Evolutionary conservation across 352 stramenopile genomes (phyloP).

Genomic region (Pythium pyrilobum): DNA sequence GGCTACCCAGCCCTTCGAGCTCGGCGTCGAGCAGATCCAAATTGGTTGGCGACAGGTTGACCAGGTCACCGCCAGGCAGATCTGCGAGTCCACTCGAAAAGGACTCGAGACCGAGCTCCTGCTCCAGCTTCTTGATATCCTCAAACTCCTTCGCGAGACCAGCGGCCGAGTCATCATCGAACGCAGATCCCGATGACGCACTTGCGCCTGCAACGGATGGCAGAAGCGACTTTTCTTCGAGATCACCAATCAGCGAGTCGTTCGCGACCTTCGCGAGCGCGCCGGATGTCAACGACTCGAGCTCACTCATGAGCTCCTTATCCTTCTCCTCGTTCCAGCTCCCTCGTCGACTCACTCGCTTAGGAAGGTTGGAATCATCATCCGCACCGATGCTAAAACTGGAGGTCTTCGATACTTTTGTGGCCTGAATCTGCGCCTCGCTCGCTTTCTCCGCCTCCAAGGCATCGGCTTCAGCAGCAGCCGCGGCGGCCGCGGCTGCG

Average conservation of each 20-base stretch:
- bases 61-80: slow-evolving; percentile 37
- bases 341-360: slow-evolving; percentile 49
- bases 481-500: slow-evolving; percentile 25
- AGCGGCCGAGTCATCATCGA: slow-evolving; percentile 30
- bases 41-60: slow-evolving; percentile 40
- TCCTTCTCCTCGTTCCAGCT: slow-evolving; percentile 86
- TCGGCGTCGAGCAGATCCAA: slow-evolving; percentile 72
- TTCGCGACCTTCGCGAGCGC: slow-evolving; percentile 43
- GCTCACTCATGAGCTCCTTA: slow-evolving; percentile 81
- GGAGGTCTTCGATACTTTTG: slow-evolving; percentile 21
- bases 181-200: background rate
- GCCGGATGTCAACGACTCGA: slow-evolving; percentile 69
- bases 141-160: slow-evolving; percentile 67
- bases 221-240: slow-evolving; percentile 40
- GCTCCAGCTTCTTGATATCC: slow-evolving; percentile 79
- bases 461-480: slow-evolving; percentile 28
- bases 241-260: slow-evolving; percentile 21
- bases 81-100: slow-evolving; percentile 45
- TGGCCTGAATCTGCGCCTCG: slow-evolving; percentile 26
- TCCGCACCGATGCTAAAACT: slow-evolving; percentile 74
- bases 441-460: slow-evolving; percentile 30
- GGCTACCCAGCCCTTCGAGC: slow-evolving; percentile 50
- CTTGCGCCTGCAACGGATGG: slow-evolving; percentile 1
- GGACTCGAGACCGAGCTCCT: slow-evolving; percentile 68
- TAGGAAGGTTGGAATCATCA: slow-evolving; percentile 38